phyloP scores from a whole-genome alignment of 257 asterid genomes.

The Echium plantagineum region DNA sequence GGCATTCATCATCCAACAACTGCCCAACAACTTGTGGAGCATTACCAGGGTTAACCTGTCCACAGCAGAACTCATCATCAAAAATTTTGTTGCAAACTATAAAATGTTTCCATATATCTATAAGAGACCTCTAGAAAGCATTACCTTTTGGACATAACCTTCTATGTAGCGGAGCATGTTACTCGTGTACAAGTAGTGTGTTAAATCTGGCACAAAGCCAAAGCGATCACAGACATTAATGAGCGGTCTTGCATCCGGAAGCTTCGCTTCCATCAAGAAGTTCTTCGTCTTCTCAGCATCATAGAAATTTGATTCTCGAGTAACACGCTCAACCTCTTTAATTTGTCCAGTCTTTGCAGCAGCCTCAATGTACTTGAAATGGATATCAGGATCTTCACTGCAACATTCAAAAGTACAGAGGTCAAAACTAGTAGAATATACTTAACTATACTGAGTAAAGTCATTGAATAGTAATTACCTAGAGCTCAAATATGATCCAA shows the following conservation, averaged over 20 bases:
- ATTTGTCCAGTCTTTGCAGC: conserved; percentile 99
- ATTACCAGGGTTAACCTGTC: conserved; percentile 96
- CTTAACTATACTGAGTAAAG: background rate
- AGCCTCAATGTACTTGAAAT: conserved; percentile 96
- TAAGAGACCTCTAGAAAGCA: background rate
- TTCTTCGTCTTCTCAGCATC: conserved; percentile 93
- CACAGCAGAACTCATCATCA: conserved; percentile 8
- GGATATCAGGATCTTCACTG: conserved; percentile 99
- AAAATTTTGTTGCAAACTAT: conserved; percentile 11
- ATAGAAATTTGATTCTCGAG: conserved; percentile 94
- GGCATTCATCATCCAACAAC: conserved; percentile 94
- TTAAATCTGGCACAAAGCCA: conserved; percentile 97
- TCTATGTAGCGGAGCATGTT: conserved; percentile 99
- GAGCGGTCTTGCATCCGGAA: conserved; percentile 97
- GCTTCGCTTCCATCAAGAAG: conserved; percentile 97
- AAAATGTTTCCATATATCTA: background rate
- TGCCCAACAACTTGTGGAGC: conserved; percentile 99
- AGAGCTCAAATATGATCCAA: conserved; percentile 98
- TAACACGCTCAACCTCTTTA: conserved; percentile 99
- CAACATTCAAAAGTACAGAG: background rate
- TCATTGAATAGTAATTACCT: conserved; percentile 33
- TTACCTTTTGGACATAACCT: conserved; percentile 98
- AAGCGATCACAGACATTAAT: conserved; percentile 97
- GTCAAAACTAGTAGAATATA: background rate
- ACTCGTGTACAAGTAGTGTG: conserved; percentile 84